Percentiles rank a stretch among this genome's conserved stretches.
phyloP scores from a whole-genome alignment of 441 rosid species.

The Adansonia madagascariensis region DNA sequence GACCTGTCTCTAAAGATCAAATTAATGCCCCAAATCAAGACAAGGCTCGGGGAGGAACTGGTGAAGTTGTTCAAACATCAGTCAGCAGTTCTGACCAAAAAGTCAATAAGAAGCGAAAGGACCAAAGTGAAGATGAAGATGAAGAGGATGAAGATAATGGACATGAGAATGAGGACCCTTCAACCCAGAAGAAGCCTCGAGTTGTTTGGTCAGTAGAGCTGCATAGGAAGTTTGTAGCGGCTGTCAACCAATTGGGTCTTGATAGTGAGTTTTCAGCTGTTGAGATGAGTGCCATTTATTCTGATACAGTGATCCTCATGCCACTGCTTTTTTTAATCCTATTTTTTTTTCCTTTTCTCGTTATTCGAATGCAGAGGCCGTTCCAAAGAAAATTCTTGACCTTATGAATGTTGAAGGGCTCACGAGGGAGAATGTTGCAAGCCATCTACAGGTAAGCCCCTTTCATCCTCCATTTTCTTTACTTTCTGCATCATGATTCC shows the following conservation, averaged over 20 bases:
- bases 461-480: conserved; percentile 20
- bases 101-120: conserved; percentile 65
- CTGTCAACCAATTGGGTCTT: conserved; percentile 84
- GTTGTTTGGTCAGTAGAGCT: conserved; percentile 91
- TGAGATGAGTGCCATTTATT: background rate
- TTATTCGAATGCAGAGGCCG: conserved; percentile 67
- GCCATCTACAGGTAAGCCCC: conserved; percentile 79
- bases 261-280: conserved; percentile 64
- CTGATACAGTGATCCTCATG: background rate
- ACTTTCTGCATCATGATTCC: background rate
- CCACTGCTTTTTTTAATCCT: background rate
- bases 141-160: conserved; percentile 66
- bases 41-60: conserved; percentile 37
- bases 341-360: background rate
- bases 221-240: conserved; percentile 81
- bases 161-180: conserved; percentile 64
- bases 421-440: conserved; percentile 97
- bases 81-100: conserved; percentile 44
- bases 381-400: conserved; percentile 94
- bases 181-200: conserved; percentile 81
- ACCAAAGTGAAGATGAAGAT: conserved; percentile 67
- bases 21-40: conserved; percentile 47
- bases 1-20: conserved; percentile 42
- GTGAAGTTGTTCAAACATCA: conserved; percentile 40
- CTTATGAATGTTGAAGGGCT: conserved; percentile 88